Evolutionary conservation across 2,329 filamentous ascomycete species (phyloP), one percentile per base, ranked within the genome.

Genomic region (Bipolaris sorokiniana): DNA sequence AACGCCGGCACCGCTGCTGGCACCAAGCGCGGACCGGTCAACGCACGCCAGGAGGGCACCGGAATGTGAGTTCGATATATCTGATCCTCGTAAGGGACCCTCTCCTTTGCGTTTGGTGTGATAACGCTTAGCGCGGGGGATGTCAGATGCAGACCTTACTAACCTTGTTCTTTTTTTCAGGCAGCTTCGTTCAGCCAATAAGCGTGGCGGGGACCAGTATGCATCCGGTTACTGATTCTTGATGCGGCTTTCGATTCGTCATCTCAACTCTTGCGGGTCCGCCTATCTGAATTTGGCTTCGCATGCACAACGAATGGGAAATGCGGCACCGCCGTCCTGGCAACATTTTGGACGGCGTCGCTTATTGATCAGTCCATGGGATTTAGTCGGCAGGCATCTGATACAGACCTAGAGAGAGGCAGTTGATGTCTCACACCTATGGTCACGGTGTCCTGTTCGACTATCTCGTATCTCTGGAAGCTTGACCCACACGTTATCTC

Each of bases 61-160:
- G 90, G 92, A 90, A 96, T 97, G 92, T 97, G 91, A 97, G 92
- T 96, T 83, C 86, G 84, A 83, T 81, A 84, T 82, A 82, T 82
- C 78, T 82, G 86, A 88, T 90, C 87, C 86, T 90, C 88, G 90
- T 92, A 93, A 94, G 90, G 90, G 89, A 88, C 85, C 86, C 84
- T 88, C 86, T 89, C 88, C 87, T 90, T 88, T 88, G 87, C 88
- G 88, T 90, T 88, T 89, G 86, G 86, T 91, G 87, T 88, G 76
- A 84, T 83, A 86, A 88, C 85, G 87, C 88, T 91, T 84, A 85
- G 85, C 87, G 84, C 84, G 82, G 79, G 83, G 86, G 90, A 68
- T 70, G 68, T 65, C 66, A 83, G 81, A 82, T 79, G 68, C 72
- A 77, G 74, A 79, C 70, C 73, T 76, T 76, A 77, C 79, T 81